phyloP scores from a whole-genome alignment of 2,329 filamentous ascomycete genomes.

The Scedosporium boydii region DNA sequence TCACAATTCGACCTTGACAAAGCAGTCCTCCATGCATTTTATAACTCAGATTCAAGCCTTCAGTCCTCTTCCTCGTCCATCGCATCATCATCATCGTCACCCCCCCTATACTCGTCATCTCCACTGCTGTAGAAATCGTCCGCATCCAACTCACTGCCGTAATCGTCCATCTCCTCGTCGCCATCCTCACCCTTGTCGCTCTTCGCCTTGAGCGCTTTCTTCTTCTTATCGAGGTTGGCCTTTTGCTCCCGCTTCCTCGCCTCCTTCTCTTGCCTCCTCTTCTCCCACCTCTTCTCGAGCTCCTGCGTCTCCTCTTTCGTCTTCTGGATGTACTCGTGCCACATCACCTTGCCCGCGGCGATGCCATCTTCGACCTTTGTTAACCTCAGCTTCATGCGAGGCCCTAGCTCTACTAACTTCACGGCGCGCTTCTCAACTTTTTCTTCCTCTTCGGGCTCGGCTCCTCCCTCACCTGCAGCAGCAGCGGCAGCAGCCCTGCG shows the following conservation, averaged over 20 bases:
- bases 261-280: conserved; percentile 71
- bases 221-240: conserved; percentile 85
- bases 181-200: conserved; percentile 22
- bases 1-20: neutral
- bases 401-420: conserved; percentile 85
- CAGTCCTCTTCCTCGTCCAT: conserved; percentile 7
- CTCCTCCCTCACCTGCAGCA: conserved; percentile 20
- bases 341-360: conserved; percentile 85
- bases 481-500: conserved; percentile 33
- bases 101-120: conserved; percentile 4
- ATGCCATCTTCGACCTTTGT: conserved; percentile 95
- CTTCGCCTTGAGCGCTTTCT: conserved; percentile 31
- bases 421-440: conserved; percentile 77
- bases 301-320: conserved; percentile 65
- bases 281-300: conserved; percentile 75
- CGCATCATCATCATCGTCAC: conserved; percentile 6
- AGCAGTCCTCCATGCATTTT: neutral
- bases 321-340: conserved; percentile 94
- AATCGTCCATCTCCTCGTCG: conserved; percentile 27
- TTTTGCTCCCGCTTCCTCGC: conserved; percentile 71
- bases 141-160: conserved; percentile 27
- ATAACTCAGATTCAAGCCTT: neutral
- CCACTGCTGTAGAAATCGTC: conserved; percentile 28
- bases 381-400: conserved; percentile 77
- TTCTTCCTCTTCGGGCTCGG: conserved; percentile 31